Base-by-base conservation (phyloP, 106 monocot species). In the Apostasia shenzhenica region DNA sequence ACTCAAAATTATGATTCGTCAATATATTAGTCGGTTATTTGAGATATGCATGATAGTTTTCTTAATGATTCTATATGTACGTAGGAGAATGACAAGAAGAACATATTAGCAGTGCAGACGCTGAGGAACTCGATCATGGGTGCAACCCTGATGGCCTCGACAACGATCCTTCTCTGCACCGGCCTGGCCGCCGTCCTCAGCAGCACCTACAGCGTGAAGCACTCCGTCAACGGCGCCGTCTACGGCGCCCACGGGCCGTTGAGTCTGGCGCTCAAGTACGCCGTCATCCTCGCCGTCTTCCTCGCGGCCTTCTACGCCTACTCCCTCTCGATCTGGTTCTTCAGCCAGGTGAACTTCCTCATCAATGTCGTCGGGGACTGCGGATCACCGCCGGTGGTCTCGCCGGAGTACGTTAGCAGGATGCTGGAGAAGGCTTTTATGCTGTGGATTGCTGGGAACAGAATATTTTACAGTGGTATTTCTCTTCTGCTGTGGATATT, bases 71-170 rank as follows among this genome's bases (percentile, higher is more conserved):
- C 26, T 26, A 26, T 26, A 26, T 26, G 26, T 26, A 26, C 26
- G 53, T 47, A 76, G 76, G 76, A 76, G 10, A 69, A 63, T 26
- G 70, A 76, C 44, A 76, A 76, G 76, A 76, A 76, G 46, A 70
- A 48, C 63, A 38, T 76, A 0, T 2, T 76, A 41, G 76, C 76
- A 2, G 70, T 70, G 70, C 76, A 76, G 49, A 70, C 76, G 41
- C 37, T 76, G 0, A 45, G 76, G 41, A 76, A 76, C 70, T 5
- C 62, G 6, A 61, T 76, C 11, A 70, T 70, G 75, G 75, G 75
- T 2, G 14, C 68, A n/a, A 59, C 68, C 0, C 51, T 75, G 41
- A 75, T 75, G 75, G 75, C 67, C 2, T 59, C 75, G n/a, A 75
- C 75, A 8, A 60, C 50, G 9, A 68, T 75, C 59, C 68, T 75